Percentiles rank a stretch among this genome's conserved stretches.
Conservation (phyloP, 1,284 basidiomycete genomes). For the Leccinum fallax region DNA sequence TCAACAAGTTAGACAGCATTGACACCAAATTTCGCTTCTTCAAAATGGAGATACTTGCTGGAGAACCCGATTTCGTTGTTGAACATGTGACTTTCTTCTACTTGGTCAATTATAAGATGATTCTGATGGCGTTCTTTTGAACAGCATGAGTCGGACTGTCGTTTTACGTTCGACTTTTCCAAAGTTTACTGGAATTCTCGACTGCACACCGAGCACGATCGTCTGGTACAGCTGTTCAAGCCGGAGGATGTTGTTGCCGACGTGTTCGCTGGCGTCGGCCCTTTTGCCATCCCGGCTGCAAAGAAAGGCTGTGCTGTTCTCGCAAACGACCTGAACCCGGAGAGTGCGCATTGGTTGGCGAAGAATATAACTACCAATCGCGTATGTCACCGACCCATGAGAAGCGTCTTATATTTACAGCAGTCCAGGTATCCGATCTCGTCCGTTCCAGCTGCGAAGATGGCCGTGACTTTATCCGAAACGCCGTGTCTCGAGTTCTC, state of each 20-base stretch:
- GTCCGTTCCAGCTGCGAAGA: conserved; percentile 79
- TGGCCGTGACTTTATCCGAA: conserved; percentile 81
- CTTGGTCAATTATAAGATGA: background rate
- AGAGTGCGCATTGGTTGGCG: conserved; percentile 78
- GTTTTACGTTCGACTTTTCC: conserved; percentile 93
- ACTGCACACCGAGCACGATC: conserved; percentile 87
- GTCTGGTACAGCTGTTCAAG: conserved; percentile 73
- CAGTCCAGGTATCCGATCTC: conserved; percentile 61
- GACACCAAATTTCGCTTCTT: conserved; percentile 91
- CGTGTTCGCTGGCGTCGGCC: conserved; percentile 97
- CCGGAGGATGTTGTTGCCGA: conserved; percentile 84
- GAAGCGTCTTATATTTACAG: conserved; percentile 10
- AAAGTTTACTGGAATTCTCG: conserved; percentile 99
- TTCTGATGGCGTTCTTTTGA: conserved; percentile 9
- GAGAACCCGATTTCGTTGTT: conserved; percentile 83
- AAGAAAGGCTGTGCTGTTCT: conserved; percentile 88
- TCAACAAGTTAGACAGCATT: conserved; percentile 94
- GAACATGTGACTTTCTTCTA: conserved; percentile 64
- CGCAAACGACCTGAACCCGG: conserved; percentile 95
- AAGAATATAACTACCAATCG: conserved; percentile 77
- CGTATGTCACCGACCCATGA: conserved; percentile 43
- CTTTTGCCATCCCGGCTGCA: conserved; percentile 92
- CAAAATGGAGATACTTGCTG: conserved; percentile 96
- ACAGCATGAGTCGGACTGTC: conserved; percentile 83
- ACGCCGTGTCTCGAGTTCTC: conserved; percentile 54